Conservation (phyloP, 2,329 filamentous ascomycete species). For the Colletotrichum sp. region DNA sequence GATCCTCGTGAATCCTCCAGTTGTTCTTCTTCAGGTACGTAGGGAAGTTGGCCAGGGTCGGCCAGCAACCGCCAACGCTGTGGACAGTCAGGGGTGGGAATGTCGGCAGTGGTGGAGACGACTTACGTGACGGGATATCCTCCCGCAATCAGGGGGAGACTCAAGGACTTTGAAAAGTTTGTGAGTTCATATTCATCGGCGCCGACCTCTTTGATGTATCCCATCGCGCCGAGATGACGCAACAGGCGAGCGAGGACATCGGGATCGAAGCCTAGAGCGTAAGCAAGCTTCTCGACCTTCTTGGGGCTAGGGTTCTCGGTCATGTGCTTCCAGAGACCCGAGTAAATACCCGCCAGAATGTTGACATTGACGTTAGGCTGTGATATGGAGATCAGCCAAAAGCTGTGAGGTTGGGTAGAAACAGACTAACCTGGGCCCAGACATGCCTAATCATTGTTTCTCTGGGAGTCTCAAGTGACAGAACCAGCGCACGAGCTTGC, state of each 20-base stretch:
- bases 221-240: constrained; percentile 38
- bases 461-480: constrained; percentile 30
- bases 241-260: constrained; percentile 31
- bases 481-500: neutral
- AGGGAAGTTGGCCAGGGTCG: constrained; percentile 5
- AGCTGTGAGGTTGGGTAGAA: neutral
- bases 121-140: constrained; percentile 31
- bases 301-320: neutral
- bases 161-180: constrained; percentile 33
- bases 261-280: neutral
- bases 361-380: neutral
- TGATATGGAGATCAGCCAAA: neutral
- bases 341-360: neutral
- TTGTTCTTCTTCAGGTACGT: neutral
- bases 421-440: constrained; percentile 30
- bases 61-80: constrained; percentile 3
- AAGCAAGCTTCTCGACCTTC: neutral
- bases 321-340: neutral
- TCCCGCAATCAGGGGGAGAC: constrained; percentile 25
- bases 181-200: constrained; percentile 35
- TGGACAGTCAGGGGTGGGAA: neutral
- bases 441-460: constrained; percentile 33
- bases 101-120: neutral
- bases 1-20: neutral
- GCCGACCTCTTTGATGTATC: constrained; percentile 34